Evolutionary conservation across 805 yeast genomes (phyloP).

Genomic region (Phaffomyces thermotolerans): DNA sequence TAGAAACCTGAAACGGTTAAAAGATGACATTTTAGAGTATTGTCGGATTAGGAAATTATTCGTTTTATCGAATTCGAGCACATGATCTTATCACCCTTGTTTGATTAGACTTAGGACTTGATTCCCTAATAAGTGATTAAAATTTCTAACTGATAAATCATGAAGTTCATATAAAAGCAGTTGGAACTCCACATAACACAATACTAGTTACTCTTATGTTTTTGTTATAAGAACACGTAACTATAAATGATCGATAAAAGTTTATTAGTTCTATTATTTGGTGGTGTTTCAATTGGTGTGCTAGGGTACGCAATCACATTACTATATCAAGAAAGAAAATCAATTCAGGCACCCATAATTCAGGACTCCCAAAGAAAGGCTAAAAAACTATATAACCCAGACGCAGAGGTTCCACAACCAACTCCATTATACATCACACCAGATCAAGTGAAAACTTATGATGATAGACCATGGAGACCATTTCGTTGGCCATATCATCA

Average conservation of each 20-base stretch:
- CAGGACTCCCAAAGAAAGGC: conserved; percentile 3
- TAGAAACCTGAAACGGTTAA: too few species aligned
- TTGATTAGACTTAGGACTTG: too few species aligned
- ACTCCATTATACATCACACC: conserved; percentile 59
- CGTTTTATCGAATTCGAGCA: too few species aligned
- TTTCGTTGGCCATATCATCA: conserved; percentile 78
- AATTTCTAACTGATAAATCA: too few species aligned
- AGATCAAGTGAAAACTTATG: conserved; percentile 56
- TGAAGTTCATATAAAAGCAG: neutral
- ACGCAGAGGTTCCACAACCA: conserved; percentile 26
- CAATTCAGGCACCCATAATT: neutral
- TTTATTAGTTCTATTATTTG: conserved; percentile 1
- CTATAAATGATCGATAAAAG: neutral
- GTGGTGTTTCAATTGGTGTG: conserved; percentile 4
- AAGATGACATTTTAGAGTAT: too few species aligned
- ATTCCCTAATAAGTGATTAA: too few species aligned
- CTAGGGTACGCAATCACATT: conserved; percentile 3
- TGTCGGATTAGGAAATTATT: too few species aligned
- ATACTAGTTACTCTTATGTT: too few species aligned
- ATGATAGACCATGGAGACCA: conserved; percentile 77
- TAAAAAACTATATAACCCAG: conserved; percentile 5
- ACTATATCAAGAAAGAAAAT: conserved; percentile 6
- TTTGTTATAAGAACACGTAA: neutral
- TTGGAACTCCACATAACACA: neutral
- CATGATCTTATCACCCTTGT: too few species aligned